Evolutionary conservation across 441 rosid species (phyloP).

Genomic region (Syzygium syzygioides): DNA sequence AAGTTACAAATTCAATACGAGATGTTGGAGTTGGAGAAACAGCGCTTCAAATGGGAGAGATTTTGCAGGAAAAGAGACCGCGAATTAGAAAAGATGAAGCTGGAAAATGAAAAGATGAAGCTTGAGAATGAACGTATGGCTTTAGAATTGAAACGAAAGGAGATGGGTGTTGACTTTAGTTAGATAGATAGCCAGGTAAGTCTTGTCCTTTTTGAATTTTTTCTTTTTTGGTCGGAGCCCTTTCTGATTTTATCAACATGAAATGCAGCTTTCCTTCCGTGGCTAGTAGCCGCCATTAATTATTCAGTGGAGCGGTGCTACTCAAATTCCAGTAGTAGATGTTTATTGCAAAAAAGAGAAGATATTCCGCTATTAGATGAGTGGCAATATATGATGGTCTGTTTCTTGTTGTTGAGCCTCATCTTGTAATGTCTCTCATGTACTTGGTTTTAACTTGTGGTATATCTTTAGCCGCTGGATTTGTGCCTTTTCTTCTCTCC

Average conservation of each 20-base stretch:
- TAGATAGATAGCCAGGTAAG: not conserved
- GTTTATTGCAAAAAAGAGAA: not conserved
- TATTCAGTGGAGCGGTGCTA: not conserved
- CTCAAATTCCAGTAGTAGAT: not conserved
- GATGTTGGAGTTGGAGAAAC: constrained; percentile 74
- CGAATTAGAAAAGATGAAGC: constrained; percentile 61
- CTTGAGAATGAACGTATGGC: constrained; percentile 77
- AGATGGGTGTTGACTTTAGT: constrained; percentile 33
- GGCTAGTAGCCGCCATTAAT: not conserved
- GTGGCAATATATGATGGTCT: not conserved
- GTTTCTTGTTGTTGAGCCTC: not conserved
- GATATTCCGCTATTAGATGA: not conserved
- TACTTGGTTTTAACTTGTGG: not conserved
- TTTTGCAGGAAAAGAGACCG: constrained; percentile 74
- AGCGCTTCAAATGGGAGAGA: constrained; percentile 78
- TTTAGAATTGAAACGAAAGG: constrained; percentile 63
- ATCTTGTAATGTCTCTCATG: not conserved
- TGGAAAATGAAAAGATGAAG: constrained; percentile 88
- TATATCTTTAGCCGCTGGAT: not conserved
- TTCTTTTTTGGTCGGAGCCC: not conserved
- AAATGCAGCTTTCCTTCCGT: not conserved
- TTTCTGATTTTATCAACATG: not conserved
- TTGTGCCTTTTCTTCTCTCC: not conserved
- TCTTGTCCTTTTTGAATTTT: not conserved
- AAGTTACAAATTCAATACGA: constrained; percentile 67